Percentiles rank a stretch among this genome's conserved stretches.
These are phyloP conservation scores for Colletotrichum eleusines DNA, from an alignment of 2,329 filamentous ascomycete genomes.

Conservation along the genomic window DNA sequence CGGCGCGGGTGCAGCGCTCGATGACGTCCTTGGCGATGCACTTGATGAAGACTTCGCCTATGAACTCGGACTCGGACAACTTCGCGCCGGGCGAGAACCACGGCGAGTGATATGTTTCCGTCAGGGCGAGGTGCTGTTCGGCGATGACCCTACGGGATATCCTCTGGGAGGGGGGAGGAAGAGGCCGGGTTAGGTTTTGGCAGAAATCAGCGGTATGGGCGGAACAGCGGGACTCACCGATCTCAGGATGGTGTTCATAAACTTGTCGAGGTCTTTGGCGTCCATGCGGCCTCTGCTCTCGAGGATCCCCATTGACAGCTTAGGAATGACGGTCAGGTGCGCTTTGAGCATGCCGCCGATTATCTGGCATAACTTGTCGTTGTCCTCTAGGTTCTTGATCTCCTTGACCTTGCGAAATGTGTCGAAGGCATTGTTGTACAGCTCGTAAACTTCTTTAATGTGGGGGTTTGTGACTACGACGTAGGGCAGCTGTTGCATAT, in stretches of 20 bases:
- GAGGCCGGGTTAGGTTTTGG: conserved; percentile 17
- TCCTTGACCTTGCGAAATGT: conserved; percentile 86
- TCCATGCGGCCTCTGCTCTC: conserved; percentile 89
- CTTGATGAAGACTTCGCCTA: conserved; percentile 94
- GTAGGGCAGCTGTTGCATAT: conserved; percentile 97
- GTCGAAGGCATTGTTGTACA: conserved; percentile 98
- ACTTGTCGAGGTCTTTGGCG: conserved; percentile 84
- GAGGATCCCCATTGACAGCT: conserved; percentile 92
- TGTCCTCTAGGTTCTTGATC: conserved; percentile 87
- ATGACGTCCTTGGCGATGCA: conserved; percentile 93
- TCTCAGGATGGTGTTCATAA: conserved; percentile 94
- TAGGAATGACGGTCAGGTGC: conserved; percentile 93
- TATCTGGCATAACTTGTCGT: conserved; percentile 85
- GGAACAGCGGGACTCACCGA: conserved; percentile 69
- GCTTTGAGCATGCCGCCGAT: conserved; percentile 85
- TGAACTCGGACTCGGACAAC: conserved; percentile 81
- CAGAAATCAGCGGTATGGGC: background rate
- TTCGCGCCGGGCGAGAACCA: conserved; percentile 89
- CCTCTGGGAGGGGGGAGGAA: conserved; percentile 63
- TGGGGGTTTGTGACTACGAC: conserved; percentile 96
- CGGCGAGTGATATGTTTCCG: conserved; percentile 91
- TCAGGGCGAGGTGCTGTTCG: conserved; percentile 94
- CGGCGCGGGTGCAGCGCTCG: conserved; percentile 81
- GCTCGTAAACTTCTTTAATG: conserved; percentile 93
- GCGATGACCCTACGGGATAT: conserved; percentile 97